Evolutionary conservation across 192 early-diverging fungal species (phyloP), one percentile per base, ranked within the genome.

Genomic region (Nowakowskiella sp.): DNA sequence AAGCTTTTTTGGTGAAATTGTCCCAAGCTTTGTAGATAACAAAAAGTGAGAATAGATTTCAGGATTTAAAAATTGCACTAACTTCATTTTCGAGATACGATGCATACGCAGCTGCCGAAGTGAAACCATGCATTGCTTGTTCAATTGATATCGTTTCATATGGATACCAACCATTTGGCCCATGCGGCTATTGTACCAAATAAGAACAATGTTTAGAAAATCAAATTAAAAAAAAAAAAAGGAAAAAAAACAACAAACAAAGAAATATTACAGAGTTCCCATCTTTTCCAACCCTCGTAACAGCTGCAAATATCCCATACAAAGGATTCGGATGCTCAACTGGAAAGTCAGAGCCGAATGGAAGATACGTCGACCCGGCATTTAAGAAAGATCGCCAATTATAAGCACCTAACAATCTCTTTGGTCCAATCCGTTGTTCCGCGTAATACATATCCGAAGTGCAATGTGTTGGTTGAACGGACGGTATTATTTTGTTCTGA

Each of bases 391-490:
- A 44, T 31, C 53, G 21, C 76, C 72, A 76, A n/a, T 60, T 65
- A 49, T 79, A 79, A 13, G 77, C 73, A n/a, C 69, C 66, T 22
- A 60, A 55, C 8, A 59, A 42, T 6, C 77, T 53, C 32, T 74
- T 30, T 10, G 9, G 48, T 3, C 77, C 77, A 6, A 79, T n/a
- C n/a, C 77, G 67, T 7, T 44, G 25, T 42, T 61, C 65, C 16
- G 57, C 77, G 53, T 77, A 80, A 13, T 30, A 6, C 77, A 79
- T 79, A 51, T 79, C 77, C 48, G 55, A 61, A 6, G 73, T 80
- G 8, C 72, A 65, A 43, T 82, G 76, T 5, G 78, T 70, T 16
- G 79, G 79, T 53, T 81, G 79, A 52, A 81, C 65, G 19, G 70
- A 74, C 16, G 79, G 75, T 5, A 79, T 47, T 2, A 81, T 65